Evolutionary conservation across 495 filamentous ascomycete genomes (phyloP), one percentile per base, ranked within the genome.

Genomic region (Xylaria sp.): DNA sequence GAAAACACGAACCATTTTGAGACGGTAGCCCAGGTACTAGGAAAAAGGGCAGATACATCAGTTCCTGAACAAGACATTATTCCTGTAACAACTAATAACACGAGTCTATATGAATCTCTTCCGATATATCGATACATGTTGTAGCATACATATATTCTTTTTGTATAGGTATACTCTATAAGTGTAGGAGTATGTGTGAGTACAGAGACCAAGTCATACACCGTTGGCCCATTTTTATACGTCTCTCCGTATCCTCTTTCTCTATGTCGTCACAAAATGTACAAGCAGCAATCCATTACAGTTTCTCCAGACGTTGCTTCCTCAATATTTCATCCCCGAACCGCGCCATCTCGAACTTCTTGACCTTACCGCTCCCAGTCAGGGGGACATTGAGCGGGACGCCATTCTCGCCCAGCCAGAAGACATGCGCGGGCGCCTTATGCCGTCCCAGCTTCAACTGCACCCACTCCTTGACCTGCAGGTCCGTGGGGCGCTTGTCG

Each of bases 341-440:
- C 74, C 88, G 80, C 29, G 88, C 86, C 81, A 92, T 82, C 77
- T 90, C 87, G 79, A 88, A 88, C 80, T 93, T 92, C 72, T 89
- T 84, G 26, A 93, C 86, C 81, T 93, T 93, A 9, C 90, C 90
- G 77, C 90, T 93, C 1, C 90, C 90, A 41, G 90, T 93, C 66
- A 91, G 80, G 5, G 90, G 90, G 5, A 90, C 81, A 11, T 84
- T 80, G 4, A 72, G 77, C 21, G 86, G 83, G n/a, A 89, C 81
- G n/a, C 85, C 88, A 61, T 87, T 86, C 72, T 87, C 78, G 0
- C 90, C 90, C 61, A 92, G 85, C 78, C 89, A 91, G 72, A 92
- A 91, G 21, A 93, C 77, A 72, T 91, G 84, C 61, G 85, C 82
- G 2, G 90, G 90, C 41, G 89, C 88, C 80, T 93, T 93, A 77